Conservation (phyloP, 2,329 filamentous ascomycete genomes). For the Exophiala calicioides region DNA sequence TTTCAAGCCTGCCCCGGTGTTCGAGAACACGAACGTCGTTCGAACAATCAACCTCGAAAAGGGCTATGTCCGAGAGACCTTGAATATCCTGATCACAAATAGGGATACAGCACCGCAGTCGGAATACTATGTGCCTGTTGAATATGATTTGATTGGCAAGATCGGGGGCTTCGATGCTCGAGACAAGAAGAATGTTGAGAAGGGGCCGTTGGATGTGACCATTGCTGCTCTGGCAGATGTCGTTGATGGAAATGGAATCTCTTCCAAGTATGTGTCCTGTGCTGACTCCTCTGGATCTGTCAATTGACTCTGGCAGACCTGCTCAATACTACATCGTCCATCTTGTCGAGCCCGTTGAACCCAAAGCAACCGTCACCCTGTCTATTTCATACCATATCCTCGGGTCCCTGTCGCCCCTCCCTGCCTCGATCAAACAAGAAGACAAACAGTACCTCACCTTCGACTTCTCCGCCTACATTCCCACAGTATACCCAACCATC, state of each 20-base stretch:
- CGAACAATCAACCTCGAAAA: conserved; percentile 91
- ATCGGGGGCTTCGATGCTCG: conserved; percentile 87
- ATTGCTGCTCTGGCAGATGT: conserved; percentile 62
- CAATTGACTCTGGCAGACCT: conserved; percentile 51
- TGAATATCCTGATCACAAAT: conserved; percentile 96
- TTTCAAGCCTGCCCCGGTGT: conserved; percentile 86
- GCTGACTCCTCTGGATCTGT: conserved; percentile 39
- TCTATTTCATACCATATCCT: conserved; percentile 83
- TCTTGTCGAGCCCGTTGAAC: conserved; percentile 72
- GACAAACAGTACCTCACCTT: conserved; percentile 86
- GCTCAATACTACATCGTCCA: conserved; percentile 82
- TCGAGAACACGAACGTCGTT: conserved; percentile 90
- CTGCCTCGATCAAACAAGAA: conserved; percentile 77
- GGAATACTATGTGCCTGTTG: conserved; percentile 91
- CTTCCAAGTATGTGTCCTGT: conserved; percentile 54
- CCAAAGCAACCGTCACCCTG: conserved; percentile 78
- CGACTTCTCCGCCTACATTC: conserved; percentile 80
- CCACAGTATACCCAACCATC: conserved; percentile 77
- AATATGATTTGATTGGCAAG: conserved; percentile 69
- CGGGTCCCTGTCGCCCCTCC: conserved; percentile 76
- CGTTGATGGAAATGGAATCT: conserved; percentile 46
- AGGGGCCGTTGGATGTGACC: conserved; percentile 68
- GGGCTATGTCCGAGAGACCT: conserved; percentile 81
- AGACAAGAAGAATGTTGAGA: conserved; percentile 78
- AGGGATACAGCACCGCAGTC: conserved; percentile 73